Conservation (phyloP, 116 monocot genomes). For the Cymodocea nodosa region DNA sequence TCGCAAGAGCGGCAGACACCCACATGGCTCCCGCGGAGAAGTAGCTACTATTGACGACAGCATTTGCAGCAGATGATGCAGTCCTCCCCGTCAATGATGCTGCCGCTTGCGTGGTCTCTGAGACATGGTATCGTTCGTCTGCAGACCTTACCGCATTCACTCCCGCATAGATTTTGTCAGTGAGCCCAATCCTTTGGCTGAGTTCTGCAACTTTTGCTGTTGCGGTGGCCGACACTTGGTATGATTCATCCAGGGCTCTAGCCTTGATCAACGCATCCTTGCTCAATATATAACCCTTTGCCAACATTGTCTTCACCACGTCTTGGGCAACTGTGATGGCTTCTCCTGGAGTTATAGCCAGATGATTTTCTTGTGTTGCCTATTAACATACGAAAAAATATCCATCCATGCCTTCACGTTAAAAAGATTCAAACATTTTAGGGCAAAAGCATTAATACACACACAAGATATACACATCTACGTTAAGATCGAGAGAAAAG, state of each 20-base stretch:
- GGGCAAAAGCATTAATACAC: no score
- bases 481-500: no score
- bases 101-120: conserved; percentile 42
- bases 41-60: conserved; percentile 45
- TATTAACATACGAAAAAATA: no score
- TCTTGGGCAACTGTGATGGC: conserved; percentile 45
- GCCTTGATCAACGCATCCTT: conserved; percentile 55
- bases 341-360: conserved; percentile 8
- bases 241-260: conserved; percentile 44
- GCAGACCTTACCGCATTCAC: conserved; percentile 30
- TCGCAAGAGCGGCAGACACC: conserved; percentile 40
- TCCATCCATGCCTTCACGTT: no score
- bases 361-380: conserved; percentile 6
- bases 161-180: conserved; percentile 42
- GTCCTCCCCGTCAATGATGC: conserved; percentile 40
- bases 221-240: conserved; percentile 41
- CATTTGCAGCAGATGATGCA: conserved; percentile 26
- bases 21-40: conserved; percentile 47
- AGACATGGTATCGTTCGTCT: conserved; percentile 44
- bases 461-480: no score
- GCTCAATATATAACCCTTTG: conserved; percentile 60
- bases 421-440: no score
- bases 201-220: conserved; percentile 37
- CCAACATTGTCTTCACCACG: conserved; percentile 60
- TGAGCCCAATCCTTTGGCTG: conserved; percentile 39